Base-by-base conservation (phyloP, 192 early-diverging fungal species). In the Spizellomyces punctatus region DNA sequence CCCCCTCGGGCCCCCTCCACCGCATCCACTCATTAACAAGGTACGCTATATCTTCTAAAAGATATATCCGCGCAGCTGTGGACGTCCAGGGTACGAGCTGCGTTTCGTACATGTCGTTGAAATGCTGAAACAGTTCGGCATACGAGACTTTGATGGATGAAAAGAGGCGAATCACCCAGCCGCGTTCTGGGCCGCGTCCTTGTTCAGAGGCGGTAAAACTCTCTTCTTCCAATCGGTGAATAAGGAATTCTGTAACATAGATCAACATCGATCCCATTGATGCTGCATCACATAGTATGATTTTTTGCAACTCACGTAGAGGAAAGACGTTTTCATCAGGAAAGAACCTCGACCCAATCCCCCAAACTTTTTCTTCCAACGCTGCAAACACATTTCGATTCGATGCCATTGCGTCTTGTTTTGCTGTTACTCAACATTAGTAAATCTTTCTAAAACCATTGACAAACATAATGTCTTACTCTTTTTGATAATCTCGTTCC, bases 321-420 rank as follows among this genome's bases (percentile, higher is more conserved):
- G 79, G 79, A 68, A 81, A 81, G 10, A 81, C 77, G 7, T 78
- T 66, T 7, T 77, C 77, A 45, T 79, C 66, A 21, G 64, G 47
- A 54, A 44, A 60, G 60, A 81, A 76, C 47, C 55, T 60, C 21
- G 46, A 46, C 10, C 76, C 79, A 22, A 74, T n/a, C 17, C 76
- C 54, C 6, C 46, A 52, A 43, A 81, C 58, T 63, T 78, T 81
- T 49, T 76, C 55, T 4, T 36, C 12, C 27, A 79, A 62, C 8
- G 63, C 64, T 9, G 67, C 66, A 61, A 79, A 75, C 46, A 60
- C 47, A 49, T 67, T 46, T 8, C 69, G 65, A 41, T 50, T 21
- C 16, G 57, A 21, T 17, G 17, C 55, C 8, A 49, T 10, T 6
- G 72, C 72, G n/a, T 75, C 73, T 1, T 65, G 59, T 19, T 48